Base-by-base conservation (phyloP, 768 basidiomycete genomes). In the Lactifluus piperatus region DNA sequence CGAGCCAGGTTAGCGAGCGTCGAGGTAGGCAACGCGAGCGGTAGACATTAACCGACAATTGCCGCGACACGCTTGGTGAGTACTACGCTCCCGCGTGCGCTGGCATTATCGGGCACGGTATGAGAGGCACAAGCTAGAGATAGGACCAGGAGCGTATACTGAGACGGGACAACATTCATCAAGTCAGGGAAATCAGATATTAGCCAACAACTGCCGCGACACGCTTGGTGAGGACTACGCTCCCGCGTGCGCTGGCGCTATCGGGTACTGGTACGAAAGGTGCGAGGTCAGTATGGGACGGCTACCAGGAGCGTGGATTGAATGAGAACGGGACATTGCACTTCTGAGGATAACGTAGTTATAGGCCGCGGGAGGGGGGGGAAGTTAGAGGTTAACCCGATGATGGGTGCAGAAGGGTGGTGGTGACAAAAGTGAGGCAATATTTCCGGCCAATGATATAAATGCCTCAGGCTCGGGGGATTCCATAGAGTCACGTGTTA, bases 201-300 rank as follows among this genome's bases (percentile, higher is more conserved):
- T 18, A 29, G 5, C 18, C 16, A 34, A 20, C 30, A 22, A 13
- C 22, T 47, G 58, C 62, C 57, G 32, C 47, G 44, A 53, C 73
- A 71, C 71, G 73, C 69, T 73, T 76, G 71, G 57, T 68, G 74
- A 79, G 78, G 60, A 77, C 76, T 70, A 66, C 77, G 76, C 77
- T 78, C 76, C 72, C 75, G 69, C 71, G 44, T 60, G 37, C 41
- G 16, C 58, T 51, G 36, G 24, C 13, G 4, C 30, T 41, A 29
- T 18, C 46, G 29, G 29, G 39, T 13, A 18, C 24, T n/a, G 32
- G 46, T 22, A 53, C n/a, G 16, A 26, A 36, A 54, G 54, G 24
- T 39, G 16, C 45, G 27, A 54, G 20, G 22, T 18, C 1, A 30
- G 24, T n/a, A n/a, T n/a, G n/a, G n/a, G n/a, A n/a, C n/a, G n/a